Evolutionary conservation across 768 basidiomycete species (phyloP), one percentile per base, ranked within the genome.

Genomic region (Sistotremastrum suecicum): DNA sequence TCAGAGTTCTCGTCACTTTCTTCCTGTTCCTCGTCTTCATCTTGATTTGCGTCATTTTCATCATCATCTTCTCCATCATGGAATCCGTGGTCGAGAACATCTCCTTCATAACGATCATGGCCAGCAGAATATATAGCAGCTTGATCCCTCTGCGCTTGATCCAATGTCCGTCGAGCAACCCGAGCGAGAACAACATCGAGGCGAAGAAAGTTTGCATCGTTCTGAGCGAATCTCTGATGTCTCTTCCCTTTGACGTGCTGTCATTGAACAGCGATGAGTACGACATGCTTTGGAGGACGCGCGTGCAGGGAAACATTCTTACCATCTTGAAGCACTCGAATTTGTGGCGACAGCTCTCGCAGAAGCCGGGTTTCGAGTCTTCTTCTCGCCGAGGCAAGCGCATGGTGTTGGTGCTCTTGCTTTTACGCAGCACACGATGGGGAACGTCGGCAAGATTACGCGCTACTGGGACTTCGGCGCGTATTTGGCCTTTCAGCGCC

Each of bases 301-400:
- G 9, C 31, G 5, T 30, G 31, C 29, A 45, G 12, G 3, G 43
- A 44, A 28, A 48, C 30, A 29, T 36, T 69, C 80, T 57, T 54
- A 95, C 94, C 53, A 67, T 63, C 50, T 75, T 74, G 55, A 98
- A 94, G 61, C 94, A 83, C 0, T 83, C 79, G 56, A 92, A 99
- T 61, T 89, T 89, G 46, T 71, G 57, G 36, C 94, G 75, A 61
- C 95, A 99, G 59, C 90, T 92, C 63, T 99, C 95, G 61, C 95
- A 99, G 62, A 97, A 98, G 4, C 95, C 95, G 4, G 92, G 83
- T 56, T 95, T 97, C 51, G 73, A 77, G 11, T 78, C 79, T 64
- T 94, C 89, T 48, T 90, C 85, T 36, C 86, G 77, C 56, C 76
- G 80, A 5, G 83, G 78, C 46, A 84, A 66, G 55, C 72, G 70